These are phyloP conservation scores for Periconia digitata DNA, from an alignment of 2,329 filamentous ascomycete species.

Conservation along the genomic window DNA sequence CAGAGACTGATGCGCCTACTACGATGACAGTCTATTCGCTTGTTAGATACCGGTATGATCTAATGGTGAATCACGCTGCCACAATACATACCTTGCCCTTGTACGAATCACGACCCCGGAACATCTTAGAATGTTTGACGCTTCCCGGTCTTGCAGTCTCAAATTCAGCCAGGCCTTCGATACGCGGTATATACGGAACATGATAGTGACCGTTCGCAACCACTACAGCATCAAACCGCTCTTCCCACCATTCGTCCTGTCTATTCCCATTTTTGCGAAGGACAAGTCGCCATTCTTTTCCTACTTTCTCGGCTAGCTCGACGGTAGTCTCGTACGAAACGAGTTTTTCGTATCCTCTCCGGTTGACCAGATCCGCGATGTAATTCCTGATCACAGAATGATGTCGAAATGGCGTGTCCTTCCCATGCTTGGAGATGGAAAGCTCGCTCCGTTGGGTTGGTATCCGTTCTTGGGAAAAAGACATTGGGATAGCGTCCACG, in stretches of 20 bases:
- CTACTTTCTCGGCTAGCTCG: conserved; percentile 57
- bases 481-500: conserved; percentile 61
- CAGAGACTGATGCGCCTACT: conserved; percentile 66
- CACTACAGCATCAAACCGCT: conserved; percentile 63
- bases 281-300: conserved; percentile 53
- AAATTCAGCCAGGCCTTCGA: conserved; percentile 54
- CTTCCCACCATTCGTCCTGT: conserved; percentile 63
- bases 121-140: conserved; percentile 60
- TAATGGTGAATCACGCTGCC: no score
- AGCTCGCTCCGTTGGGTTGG: conserved; percentile 47
- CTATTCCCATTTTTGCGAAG: conserved; percentile 46
- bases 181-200: conserved; percentile 58
- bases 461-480: conserved; percentile 60
- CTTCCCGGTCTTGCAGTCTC: conserved; percentile 51
- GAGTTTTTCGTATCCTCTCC: conserved; percentile 56
- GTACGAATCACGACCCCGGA: conserved; percentile 51
- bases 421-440: conserved; percentile 53
- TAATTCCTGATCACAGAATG: conserved; percentile 61
- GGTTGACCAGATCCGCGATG: conserved; percentile 54
- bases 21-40: conserved; percentile 56
- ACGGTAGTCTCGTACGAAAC: conserved; percentile 63
- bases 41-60: no score
- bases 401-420: conserved; percentile 63
- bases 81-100: conserved; percentile 50
- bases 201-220: conserved; percentile 64